Evolutionary conservation across 139 green algal species (phyloP).

Genomic region (Tetraselmis striata): DNA sequence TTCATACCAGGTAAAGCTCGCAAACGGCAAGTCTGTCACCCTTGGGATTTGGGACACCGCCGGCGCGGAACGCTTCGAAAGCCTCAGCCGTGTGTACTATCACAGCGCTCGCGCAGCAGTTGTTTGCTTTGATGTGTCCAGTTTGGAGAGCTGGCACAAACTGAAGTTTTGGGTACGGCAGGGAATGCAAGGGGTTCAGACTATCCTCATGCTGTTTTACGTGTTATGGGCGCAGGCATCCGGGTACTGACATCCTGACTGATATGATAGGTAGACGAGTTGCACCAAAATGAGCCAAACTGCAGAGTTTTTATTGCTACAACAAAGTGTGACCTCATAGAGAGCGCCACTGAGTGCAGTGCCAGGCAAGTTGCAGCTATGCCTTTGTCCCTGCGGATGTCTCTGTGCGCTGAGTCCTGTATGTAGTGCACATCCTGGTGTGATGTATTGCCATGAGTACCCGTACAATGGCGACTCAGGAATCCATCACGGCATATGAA

Average conservation of each 20-base stretch:
- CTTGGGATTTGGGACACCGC: constrained; percentile 1
- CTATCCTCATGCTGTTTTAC: no score
- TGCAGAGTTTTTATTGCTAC: not conserved
- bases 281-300: not conserved
- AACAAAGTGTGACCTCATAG: not conserved
- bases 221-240: no score
- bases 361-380: not conserved
- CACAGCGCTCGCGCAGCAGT: constrained; percentile 1
- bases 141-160: not conserved
- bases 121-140: constrained; percentile 6
- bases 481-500: no score
- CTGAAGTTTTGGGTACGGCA: constrained; percentile 9
- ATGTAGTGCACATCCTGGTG: no score
- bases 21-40: not conserved
- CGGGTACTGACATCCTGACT: no score
- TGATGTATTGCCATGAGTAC: no score
- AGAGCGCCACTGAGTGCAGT: not conserved
- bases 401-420: no score
- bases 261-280: not conserved
- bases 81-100: constrained; percentile 7
- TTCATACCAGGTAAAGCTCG: not conserved
- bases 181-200: no score
- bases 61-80: not conserved
- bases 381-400: not conserved
- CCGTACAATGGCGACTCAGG: no score